Conservation (phyloP, 805 yeast species). For the Yarrowia sp. region DNA sequence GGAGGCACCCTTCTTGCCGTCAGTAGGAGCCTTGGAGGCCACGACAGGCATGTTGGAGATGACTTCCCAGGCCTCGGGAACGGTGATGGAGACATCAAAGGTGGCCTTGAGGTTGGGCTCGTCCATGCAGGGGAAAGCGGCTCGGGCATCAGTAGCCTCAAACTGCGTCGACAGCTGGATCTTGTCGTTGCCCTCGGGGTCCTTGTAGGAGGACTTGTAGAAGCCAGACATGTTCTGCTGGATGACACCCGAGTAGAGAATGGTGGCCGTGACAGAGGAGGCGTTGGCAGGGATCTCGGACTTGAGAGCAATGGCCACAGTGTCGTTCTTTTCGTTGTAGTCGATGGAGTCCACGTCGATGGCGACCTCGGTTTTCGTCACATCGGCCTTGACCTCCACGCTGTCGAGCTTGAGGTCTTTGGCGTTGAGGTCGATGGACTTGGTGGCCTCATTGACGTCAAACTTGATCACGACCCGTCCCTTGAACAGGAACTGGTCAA, state of each 20-base stretch:
- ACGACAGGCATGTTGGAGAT: slow-evolving; percentile 50
- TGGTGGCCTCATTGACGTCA: slow-evolving; percentile 42
- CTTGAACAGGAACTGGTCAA: slow-evolving; percentile 39
- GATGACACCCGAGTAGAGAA: slow-evolving; percentile 59
- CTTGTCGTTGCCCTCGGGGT: slow-evolving; percentile 56
- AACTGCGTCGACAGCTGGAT: slow-evolving; percentile 81
- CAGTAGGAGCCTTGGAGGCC: slow-evolving; percentile 60
- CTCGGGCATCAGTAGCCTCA: slow-evolving; percentile 83
- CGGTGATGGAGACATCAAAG: slow-evolving; percentile 59
- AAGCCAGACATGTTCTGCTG: slow-evolving; percentile 82
- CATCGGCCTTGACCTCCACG: slow-evolving; percentile 35
- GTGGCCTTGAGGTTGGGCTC: slow-evolving; percentile 78
- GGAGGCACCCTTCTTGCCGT: slow-evolving; percentile 46
- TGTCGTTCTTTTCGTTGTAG: slow-evolving; percentile 53
- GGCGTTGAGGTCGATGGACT: slow-evolving; percentile 51
- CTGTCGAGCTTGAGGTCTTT: slow-evolving; percentile 56
- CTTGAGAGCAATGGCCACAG: slow-evolving; percentile 53
- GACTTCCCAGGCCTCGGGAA: slow-evolving; percentile 38
- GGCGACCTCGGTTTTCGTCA: slow-evolving; percentile 31
- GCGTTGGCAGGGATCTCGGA: slow-evolving; percentile 39
- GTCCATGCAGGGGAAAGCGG: slow-evolving; percentile 84
- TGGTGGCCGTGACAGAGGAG: slow-evolving; percentile 43
- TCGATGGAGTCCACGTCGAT: slow-evolving; percentile 35
- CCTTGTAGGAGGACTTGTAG: slow-evolving; percentile 63
- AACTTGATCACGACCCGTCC: slow-evolving; percentile 45